phyloP scores from a whole-genome alignment of 176 grass and related monocot genomes.

The Areca catechu region DNA sequence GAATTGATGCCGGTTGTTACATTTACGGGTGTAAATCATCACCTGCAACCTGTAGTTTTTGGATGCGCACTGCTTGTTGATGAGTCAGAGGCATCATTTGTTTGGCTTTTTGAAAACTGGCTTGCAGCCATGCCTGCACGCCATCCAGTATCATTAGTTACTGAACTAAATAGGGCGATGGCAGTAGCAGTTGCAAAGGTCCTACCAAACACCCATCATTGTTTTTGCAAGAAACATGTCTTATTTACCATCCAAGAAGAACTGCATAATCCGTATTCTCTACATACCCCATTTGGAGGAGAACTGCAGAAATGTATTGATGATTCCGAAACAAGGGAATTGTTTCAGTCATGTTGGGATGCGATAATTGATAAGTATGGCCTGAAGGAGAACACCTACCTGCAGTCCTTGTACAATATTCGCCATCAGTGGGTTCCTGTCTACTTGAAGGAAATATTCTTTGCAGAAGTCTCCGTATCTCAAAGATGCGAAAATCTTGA shows the following conservation, averaged over 20 bases:
- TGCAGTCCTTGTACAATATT: slow-evolving; percentile 65
- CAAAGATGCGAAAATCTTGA: slow-evolving; percentile 45
- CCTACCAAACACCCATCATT: slow-evolving; percentile 54
- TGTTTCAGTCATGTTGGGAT: slow-evolving; percentile 71
- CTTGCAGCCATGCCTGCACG: slow-evolving; percentile 65
- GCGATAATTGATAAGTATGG: slow-evolving; percentile 40
- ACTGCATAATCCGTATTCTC: slow-evolving; percentile 33
- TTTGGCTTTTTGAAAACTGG: slow-evolving; percentile 91
- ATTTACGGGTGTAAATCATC: slow-evolving; percentile 88
- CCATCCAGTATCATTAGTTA: slow-evolving; percentile 62
- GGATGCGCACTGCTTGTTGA: slow-evolving; percentile 76
- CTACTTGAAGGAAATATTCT: slow-evolving; percentile 59
- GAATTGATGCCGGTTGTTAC: slow-evolving; percentile 73
- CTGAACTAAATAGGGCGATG: slow-evolving; percentile 57
- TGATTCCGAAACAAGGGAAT: slow-evolving; percentile 42
- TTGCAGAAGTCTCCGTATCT: slow-evolving; percentile 36
- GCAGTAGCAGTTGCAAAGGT: slow-evolving; percentile 47
- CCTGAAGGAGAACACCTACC: slow-evolving; percentile 53
- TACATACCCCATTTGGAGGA: slow-evolving; percentile 41
- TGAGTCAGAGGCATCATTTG: slow-evolving; percentile 75
- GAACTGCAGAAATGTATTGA: slow-evolving; percentile 68
- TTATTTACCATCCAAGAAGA: slow-evolving; percentile 48
- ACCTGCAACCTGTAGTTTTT: slow-evolving; percentile 77
- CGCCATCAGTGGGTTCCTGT: slow-evolving; percentile 61
- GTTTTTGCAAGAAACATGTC: slow-evolving; percentile 73